Conservation (phyloP, 306 rosid species). For the Dicorynia guianensis region DNA sequence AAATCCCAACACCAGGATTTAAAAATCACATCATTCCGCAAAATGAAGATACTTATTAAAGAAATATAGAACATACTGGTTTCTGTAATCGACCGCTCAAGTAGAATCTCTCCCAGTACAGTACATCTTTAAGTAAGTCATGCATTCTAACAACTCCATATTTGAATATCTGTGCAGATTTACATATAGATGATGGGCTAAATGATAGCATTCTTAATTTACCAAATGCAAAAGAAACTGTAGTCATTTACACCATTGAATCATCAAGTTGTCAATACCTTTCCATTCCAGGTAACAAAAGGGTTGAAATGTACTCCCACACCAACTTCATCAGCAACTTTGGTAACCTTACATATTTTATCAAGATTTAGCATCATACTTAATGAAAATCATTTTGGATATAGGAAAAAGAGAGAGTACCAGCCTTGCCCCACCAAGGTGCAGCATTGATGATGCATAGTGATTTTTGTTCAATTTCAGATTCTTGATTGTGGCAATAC, state of each 20-base stretch:
- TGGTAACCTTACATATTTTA: slow-evolving; percentile 48
- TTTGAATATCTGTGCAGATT: slow-evolving; percentile 52
- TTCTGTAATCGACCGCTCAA: slow-evolving; percentile 93
- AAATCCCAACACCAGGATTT: slow-evolving; percentile 12
- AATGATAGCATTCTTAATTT: neutral
- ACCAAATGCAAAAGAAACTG: neutral
- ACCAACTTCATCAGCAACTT: slow-evolving; percentile 62
- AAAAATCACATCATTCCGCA: slow-evolving; percentile 29
- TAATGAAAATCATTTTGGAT: neutral
- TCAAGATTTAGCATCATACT: neutral
- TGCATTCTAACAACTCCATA: slow-evolving; percentile 67
- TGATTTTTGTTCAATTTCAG: slow-evolving; percentile 58
- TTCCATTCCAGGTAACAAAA: slow-evolving; percentile 56
- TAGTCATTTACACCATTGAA: neutral
- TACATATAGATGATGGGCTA: neutral
- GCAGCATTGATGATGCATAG: slow-evolving; percentile 60
- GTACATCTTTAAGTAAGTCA: slow-evolving; percentile 72
- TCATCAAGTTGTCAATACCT: slow-evolving; percentile 41
- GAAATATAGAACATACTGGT: slow-evolving; percentile 64
- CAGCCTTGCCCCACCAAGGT: slow-evolving; percentile 60
- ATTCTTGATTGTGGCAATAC: slow-evolving; percentile 45
- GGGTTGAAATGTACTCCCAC: slow-evolving; percentile 72
- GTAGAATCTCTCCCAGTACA: slow-evolving; percentile 84
- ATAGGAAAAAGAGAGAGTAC: slow-evolving; percentile 39
- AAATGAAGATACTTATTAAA: slow-evolving; percentile 9